Percentiles rank a stretch among this genome's conserved stretches.
Evolutionary conservation across 169 alveolate species (phyloP).

Genomic region (Plasmodium relictum): DNA sequence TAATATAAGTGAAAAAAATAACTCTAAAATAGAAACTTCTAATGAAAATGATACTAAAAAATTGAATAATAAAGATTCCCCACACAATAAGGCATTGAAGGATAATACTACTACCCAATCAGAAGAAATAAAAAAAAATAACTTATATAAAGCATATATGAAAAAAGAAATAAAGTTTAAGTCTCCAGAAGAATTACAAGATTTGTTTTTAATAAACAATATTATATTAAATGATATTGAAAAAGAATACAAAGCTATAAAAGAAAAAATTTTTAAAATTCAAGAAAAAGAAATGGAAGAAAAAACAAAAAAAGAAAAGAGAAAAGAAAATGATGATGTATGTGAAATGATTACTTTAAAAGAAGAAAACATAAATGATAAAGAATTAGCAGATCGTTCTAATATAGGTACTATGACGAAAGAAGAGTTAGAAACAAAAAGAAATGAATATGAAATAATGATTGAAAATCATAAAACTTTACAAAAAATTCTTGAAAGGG

Average conservation of each 20-base stretch:
- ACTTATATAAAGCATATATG: slow-evolving; percentile 32
- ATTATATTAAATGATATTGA: slow-evolving; percentile 80
- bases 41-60: not conserved
- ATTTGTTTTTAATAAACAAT: slow-evolving; percentile 80
- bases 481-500: slow-evolving; percentile 91
- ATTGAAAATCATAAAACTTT: slow-evolving; percentile 86
- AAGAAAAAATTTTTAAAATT: not conserved
- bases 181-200: slow-evolving; percentile 93
- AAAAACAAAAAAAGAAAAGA: not conserved
- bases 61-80: not conserved
- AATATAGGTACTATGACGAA: slow-evolving; percentile 1
- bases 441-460: slow-evolving; percentile 67
- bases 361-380: not conserved
- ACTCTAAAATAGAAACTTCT: not conserved
- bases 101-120: not conserved
- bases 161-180: slow-evolving; percentile 92
- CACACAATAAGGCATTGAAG: not conserved
- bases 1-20: not conserved
- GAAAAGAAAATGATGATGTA: not conserved
- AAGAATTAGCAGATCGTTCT: not conserved
- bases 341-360: no score
- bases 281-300: not conserved
- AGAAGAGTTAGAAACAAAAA: slow-evolving; percentile 55
- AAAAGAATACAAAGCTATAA: slow-evolving; percentile 44
- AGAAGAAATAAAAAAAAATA: slow-evolving; percentile 31